phyloP scores from a whole-genome alignment of 305 asterid genomes.

The Fraxinus floribunda region DNA sequence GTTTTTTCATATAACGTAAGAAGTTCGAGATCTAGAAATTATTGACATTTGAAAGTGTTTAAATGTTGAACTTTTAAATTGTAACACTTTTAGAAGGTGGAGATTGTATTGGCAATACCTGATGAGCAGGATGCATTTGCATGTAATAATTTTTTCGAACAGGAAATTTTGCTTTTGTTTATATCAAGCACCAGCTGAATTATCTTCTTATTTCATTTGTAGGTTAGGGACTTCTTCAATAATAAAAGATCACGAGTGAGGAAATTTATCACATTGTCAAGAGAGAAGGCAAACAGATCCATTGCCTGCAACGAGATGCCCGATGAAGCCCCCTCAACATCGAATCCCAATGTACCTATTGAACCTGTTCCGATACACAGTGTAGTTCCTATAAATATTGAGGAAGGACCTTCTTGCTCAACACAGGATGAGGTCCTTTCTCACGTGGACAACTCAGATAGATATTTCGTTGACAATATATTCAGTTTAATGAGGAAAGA shows the following conservation, averaged over 20 bases:
- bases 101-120: not conserved
- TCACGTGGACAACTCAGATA: slow-evolving; percentile 60
- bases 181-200: not conserved
- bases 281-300: slow-evolving; percentile 56
- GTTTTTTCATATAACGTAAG: not conserved
- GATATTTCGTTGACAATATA: slow-evolving; percentile 59
- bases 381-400: slow-evolving; percentile 45
- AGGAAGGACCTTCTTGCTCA: slow-evolving; percentile 62
- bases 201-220: slow-evolving; percentile 15
- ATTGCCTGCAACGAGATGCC: slow-evolving; percentile 38
- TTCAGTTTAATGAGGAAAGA: slow-evolving; percentile 78
- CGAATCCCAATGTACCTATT: slow-evolving; percentile 38
- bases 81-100: not conserved
- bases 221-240: slow-evolving; percentile 85
- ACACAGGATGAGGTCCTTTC: slow-evolving; percentile 50
- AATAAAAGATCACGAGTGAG: slow-evolving; percentile 81
- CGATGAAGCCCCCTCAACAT: slow-evolving; percentile 40
- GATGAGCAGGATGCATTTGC: not conserved
- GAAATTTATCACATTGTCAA: slow-evolving; percentile 63
- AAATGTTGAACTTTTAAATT: not conserved
- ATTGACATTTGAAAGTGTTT: not conserved
- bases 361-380: slow-evolving; percentile 64
- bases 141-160: not conserved
- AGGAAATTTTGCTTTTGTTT: not conserved
- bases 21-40: not conserved